Base-by-base conservation (phyloP, 2,329 filamentous ascomycete genomes). In the Sporothrix pallida region DNA sequence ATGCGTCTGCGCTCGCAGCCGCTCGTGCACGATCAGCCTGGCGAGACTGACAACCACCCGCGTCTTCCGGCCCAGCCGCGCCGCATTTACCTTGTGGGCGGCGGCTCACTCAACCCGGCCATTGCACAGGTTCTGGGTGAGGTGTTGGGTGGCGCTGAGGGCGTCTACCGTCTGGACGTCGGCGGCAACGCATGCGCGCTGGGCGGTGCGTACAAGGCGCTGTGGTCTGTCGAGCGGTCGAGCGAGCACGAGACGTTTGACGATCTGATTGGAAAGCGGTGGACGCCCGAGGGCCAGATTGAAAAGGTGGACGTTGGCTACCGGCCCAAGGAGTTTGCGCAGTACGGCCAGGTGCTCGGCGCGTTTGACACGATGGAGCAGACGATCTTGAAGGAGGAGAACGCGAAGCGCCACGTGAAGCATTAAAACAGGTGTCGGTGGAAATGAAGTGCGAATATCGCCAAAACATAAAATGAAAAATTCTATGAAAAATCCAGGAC, bases 181-280 rank as follows among this genome's bases (percentile, higher is more conserved):
- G 95, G 96, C 37, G 94, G 95, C 37, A 98, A 97, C 83, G 95
- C 96, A 2, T 99, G 96, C 83, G 96, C 95, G 12, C 84, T 98
- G 15, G 96, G 96, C 15, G 94, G 94, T 7, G 95, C 95, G 37
- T 98, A 98, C 83, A 98, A 98, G 84, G 95, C 96, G 15, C 91
- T 97, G 0, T 99, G 96, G 96, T 94, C 92, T 0, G 86, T 94
- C 72, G 94, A 96, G 85, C 85, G 93, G 67, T n/a, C 72, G 26
- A 81, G 82, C 31, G 81, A 83, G 1, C 86, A 85, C 20, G 91
- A 97, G 87, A 93, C 88, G 3, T 98, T 98, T 83, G 96, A 98
- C 80, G 91, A 95, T 75, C 86, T 97, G 76, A 91, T 99, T 75
- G 93, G 92, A 8, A 85, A 85, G 79, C 86, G 96, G 76, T 99